Conservation (phyloP, 2,329 filamentous ascomycete species). For the Paecilomyces dactylethromorphus region DNA sequence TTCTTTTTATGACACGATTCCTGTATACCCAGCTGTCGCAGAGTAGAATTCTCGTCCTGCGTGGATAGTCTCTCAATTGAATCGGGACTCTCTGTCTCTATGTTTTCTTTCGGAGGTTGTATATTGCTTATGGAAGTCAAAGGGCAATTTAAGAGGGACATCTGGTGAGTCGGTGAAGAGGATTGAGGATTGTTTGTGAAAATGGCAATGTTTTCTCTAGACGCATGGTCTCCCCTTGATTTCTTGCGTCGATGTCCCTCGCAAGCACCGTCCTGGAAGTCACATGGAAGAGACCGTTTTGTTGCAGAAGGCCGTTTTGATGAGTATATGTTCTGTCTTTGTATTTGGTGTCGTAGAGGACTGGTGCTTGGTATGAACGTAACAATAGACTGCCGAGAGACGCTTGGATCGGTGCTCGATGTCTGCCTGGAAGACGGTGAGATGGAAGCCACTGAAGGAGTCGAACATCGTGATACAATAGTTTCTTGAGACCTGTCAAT, state of each 20-base stretch:
- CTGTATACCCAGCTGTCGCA: neutral
- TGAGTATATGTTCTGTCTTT: neutral
- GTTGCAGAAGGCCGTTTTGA: neutral
- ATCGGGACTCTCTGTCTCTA: neutral
- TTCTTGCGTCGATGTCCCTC: neutral
- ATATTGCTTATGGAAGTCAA: neutral
- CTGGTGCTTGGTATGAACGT: neutral
- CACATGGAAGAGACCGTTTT: neutral
- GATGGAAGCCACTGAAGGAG: slow-evolving; percentile 3
- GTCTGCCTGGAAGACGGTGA: neutral
- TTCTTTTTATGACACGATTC: neutral
- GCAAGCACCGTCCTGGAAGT: neutral
- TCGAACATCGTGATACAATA: slow-evolving; percentile 13
- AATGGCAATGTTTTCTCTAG: neutral
- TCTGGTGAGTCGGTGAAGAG: neutral
- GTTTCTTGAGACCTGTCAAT: slow-evolving; percentile 17
- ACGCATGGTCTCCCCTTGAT: neutral
- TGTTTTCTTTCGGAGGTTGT: neutral
- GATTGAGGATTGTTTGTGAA: neutral
- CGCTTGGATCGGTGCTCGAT: neutral
- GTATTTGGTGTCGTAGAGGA: neutral
- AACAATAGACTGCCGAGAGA: neutral
- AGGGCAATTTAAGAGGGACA: neutral
- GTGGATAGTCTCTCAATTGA: neutral
- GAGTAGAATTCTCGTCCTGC: neutral